These are phyloP conservation scores for Termitomyces sp. DNA, from an alignment of 768 basidiomycete species.

Conservation along the genomic window DNA sequence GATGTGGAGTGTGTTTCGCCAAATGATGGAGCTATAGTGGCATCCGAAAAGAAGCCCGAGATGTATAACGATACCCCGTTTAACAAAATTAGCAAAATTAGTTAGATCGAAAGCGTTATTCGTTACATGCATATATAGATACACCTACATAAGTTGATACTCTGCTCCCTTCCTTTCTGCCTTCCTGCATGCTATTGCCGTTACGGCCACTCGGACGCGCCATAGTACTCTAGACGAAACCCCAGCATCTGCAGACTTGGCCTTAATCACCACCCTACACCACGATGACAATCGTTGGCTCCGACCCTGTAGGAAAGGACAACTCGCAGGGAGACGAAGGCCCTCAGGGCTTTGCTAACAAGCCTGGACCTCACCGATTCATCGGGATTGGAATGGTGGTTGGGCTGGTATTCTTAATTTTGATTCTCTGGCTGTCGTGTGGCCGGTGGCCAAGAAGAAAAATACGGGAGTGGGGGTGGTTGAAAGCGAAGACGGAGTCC, in stretches of 20 bases:
- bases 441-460: conserved; percentile 31
- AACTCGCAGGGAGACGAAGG: conserved; percentile 10
- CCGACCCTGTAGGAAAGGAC: conserved; percentile 21
- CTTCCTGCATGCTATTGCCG: conserved; percentile 6
- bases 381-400: conserved; percentile 43
- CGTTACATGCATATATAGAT: conserved; percentile 10
- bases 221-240: not conserved
- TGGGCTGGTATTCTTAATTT: conserved; percentile 28
- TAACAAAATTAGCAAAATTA: conserved; percentile 22
- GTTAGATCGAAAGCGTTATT: conserved; percentile 16
- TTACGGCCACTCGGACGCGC: not conserved
- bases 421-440: conserved; percentile 34
- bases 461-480: conserved; percentile 10
- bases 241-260: not conserved
- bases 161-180: conserved; percentile 6
- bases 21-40: conserved; percentile 9
- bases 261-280: conserved; percentile 8
- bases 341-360: conserved; percentile 18
- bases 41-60: conserved; percentile 30
- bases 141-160: conserved; percentile 5
- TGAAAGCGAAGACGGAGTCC: conserved; percentile 4
- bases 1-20: not conserved
- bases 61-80: conserved; percentile 19
- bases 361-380: conserved; percentile 36
- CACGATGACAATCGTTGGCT: conserved; percentile 21